A percentile compares a stretch with the other conserved stretches of the same genome.
These are phyloP conservation scores for Phytophthora citrophthora DNA, from an alignment of 352 stramenopile species.

Conservation along the genomic window DNA sequence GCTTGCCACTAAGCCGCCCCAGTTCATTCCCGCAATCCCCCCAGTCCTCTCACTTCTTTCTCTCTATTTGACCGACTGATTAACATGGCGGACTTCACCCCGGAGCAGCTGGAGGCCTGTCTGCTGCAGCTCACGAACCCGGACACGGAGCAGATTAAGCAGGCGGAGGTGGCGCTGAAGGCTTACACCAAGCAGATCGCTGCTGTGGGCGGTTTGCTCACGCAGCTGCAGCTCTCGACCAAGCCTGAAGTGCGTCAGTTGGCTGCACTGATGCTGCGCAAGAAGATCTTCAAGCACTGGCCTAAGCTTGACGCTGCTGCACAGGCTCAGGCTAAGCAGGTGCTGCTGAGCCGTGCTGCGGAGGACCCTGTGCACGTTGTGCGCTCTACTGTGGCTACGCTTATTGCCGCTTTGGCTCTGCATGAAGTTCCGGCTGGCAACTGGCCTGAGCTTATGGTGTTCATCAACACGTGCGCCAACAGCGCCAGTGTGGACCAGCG, in stretches of 20 bases:
- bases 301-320: constrained; percentile 85
- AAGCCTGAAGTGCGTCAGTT: constrained; percentile 91
- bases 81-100: constrained; percentile 80
- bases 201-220: constrained; percentile 89
- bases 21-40: constrained; percentile 35
- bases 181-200: constrained; percentile 91
- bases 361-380: constrained; percentile 91
- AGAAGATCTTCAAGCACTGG: constrained; percentile 95
- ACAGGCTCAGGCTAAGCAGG: constrained; percentile 87
- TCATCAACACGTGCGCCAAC: constrained; percentile 90
- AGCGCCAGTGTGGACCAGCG: constrained; percentile 85
- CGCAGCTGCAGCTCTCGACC: constrained; percentile 83
- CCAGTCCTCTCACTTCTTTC: constrained; percentile 6
- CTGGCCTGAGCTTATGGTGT: constrained; percentile 95
- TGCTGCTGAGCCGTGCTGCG: constrained; percentile 84
- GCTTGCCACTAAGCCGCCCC: background rate
- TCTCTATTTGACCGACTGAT: constrained; percentile 12
- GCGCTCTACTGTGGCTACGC: constrained; percentile 80
- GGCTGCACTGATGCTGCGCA: constrained; percentile 93
- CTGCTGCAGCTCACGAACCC: constrained; percentile 92
- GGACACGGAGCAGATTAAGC: constrained; percentile 96
- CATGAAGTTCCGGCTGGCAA: constrained; percentile 75
- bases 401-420: constrained; percentile 85
- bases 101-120: constrained; percentile 87
- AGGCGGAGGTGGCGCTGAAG: constrained; percentile 94